Base-by-base conservation (phyloP, 208 protist genomes). In the Trypanosoma mega region DNA sequence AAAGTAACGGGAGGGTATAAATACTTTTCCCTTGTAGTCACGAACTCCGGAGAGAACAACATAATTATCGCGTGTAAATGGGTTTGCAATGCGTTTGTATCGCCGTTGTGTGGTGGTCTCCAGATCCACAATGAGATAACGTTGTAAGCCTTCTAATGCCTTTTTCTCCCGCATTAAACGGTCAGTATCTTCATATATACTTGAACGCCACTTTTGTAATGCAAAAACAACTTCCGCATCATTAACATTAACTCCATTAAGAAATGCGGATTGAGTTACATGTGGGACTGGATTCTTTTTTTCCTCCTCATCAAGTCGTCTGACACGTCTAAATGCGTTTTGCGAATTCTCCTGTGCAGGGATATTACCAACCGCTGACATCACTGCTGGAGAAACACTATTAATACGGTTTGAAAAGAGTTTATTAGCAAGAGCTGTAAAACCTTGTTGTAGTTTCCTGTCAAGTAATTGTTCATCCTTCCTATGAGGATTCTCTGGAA, bases 51-150 rank as follows among this genome's bases (percentile, higher is more conserved):
- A 93, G 6, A 96, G 76, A 11, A 97, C 92, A 29, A 97, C 78
- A 65, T 72, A 91, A 58, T 97, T 97, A 36, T 94, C 85, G 43
- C 78, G 81, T 11, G 72, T 93, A 65, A 97, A 97, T 20, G 90
- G 90, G 69, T 93, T 94, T 1, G 92, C 85, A 24, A 93, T 84
- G 70, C 92, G 87, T 68, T 96, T 96, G 76, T 97, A 93, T 24
- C 86, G 77, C 20, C 82, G 74, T 9, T 84, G 64, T 9, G 92
- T 97, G 0, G 92, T 95, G 31, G 92, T 97, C 72, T 97, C 89
- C 20, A 96, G 58, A 74, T 97, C 92, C 11, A 97, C 33, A 2
- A 97, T 58, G 33, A 97, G 68, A 63, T 95, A 97, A 6, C 84
- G 84, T 41, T 63, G 50, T 30, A 93, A 54, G 5, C 58, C 69